Evolutionary conservation across 768 basidiomycete genomes (phyloP), one percentile per base, ranked within the genome.

Genomic region (Phlebiopsis flavidoalba): DNA sequence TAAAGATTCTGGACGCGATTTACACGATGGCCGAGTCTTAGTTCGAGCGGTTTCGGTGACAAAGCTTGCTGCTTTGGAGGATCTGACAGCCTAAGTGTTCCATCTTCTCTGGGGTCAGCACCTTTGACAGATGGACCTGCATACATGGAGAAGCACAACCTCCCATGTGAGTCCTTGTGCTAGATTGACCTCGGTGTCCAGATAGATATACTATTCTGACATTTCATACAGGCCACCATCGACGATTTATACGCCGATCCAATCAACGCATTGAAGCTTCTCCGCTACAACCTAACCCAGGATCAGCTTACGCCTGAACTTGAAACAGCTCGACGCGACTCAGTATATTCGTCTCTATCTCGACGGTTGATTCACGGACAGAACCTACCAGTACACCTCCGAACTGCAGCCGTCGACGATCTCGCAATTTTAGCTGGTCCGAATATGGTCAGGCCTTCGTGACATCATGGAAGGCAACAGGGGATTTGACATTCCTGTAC

Each of bases 371-470:
- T 81, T 19, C 75, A 93, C 2, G 93, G 93, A 50, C 73, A 76
- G 46, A 75, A 81, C 54, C 78, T 95, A 19, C 83, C 87, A 8
- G 70, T n/a, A 77, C 4, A 89, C 91, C n/a, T n/a, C n/a, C 0
- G 95, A 96, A 66, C 77, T 95, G 24, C 95, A 96, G 69, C 91
- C 88, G 89, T 85, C 0, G 95, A 97, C 66, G 95, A 95, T 67
- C 80, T 96, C 35, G 86, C 81, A 24, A 78, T 95, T 26, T 76
- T 97, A 21, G 85, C 89, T 6, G 87, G n/a, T n/a, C n/a, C n/a
- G n/a, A n/a, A n/a, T n/a, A n/a, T n/a, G n/a, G 80, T 2, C 88
- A 88, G 66, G 81, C 82, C 2, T 79, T 85, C 57, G 80, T 93
- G 49, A 83, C 75, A 68, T 70, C 84, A 21, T 92, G 89, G 87